phyloP scores from a whole-genome alignment of 225 moss, liverwort and hornwort species.

The Anthoceros angustus region DNA sequence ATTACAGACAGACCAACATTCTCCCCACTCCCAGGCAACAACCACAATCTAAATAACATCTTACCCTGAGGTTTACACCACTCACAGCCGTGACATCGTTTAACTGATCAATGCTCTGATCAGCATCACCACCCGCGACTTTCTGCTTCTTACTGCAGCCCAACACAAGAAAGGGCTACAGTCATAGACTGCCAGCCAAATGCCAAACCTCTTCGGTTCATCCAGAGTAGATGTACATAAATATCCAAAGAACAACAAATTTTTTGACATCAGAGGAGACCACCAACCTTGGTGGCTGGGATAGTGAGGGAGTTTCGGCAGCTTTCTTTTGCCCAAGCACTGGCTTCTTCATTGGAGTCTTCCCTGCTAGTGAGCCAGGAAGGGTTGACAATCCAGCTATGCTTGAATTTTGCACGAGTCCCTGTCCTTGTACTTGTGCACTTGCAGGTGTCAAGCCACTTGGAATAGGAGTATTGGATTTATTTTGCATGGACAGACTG shows the following conservation, averaged over 20 bases:
- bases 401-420: slow-evolving; percentile 7
- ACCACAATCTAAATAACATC: neutral
- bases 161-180: neutral
- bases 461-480: neutral
- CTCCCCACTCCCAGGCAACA: no score
- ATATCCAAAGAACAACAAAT: neutral
- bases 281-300: slow-evolving; percentile 60
- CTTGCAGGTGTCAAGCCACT: slow-evolving; percentile 1
- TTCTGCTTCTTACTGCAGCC: slow-evolving; percentile 92
- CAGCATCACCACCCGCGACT: slow-evolving; percentile 58
- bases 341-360: slow-evolving; percentile 62
- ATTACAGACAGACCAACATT: no score
- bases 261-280: neutral
- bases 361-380: slow-evolving; percentile 20
- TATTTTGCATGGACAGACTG: neutral
- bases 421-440: neutral
- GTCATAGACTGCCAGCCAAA: neutral
- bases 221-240: neutral
- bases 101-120: slow-evolving; percentile 91
- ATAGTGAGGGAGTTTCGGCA: slow-evolving; percentile 41
- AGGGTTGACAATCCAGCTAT: slow-evolving; percentile 11
- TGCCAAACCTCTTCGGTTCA: neutral
- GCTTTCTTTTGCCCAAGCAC: slow-evolving; percentile 72
- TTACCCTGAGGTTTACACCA: slow-evolving; percentile 88
- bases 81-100: slow-evolving; percentile 99